Evolutionary conservation across 345 rosid species (phyloP).

Genomic region (Abelmoschus esculentus): DNA sequence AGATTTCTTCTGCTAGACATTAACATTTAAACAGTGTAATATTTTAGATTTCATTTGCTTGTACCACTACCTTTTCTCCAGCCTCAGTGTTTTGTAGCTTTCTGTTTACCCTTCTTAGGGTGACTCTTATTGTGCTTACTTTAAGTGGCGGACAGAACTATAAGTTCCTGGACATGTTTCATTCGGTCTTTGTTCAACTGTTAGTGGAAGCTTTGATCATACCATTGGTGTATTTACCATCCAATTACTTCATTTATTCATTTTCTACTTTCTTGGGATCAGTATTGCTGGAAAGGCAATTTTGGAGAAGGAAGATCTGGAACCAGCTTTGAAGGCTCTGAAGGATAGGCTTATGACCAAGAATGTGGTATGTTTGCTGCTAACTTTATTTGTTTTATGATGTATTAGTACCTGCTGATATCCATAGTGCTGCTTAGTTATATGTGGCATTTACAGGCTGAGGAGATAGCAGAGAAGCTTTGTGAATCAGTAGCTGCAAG

Average conservation of each 20-base stretch:
- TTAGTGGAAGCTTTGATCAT: not conserved
- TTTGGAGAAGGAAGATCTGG: conserved; percentile 86
- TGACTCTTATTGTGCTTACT: not conserved
- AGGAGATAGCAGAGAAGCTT: conserved; percentile 96
- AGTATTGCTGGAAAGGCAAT: conserved; percentile 98
- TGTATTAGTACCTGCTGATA: not conserved
- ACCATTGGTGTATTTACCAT: not conserved
- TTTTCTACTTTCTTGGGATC: conserved; percentile 19
- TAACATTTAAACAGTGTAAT: not conserved
- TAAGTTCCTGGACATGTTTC: conserved; percentile 1
- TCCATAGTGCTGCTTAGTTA: not conserved
- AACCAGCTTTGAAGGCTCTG: conserved; percentile 87
- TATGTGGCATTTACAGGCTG: conserved; percentile 52
- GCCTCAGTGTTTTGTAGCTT: not conserved
- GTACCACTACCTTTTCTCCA: not conserved
- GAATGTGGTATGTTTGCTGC: conserved; percentile 73
- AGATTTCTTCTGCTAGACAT: not conserved
- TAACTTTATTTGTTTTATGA: not conserved
- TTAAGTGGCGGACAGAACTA: not conserved
- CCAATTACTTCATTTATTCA: not conserved
- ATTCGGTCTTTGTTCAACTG: not conserved
- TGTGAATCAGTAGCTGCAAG: conserved; percentile 95
- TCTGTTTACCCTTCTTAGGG: too few species aligned
- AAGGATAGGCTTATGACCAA: conserved; percentile 99
- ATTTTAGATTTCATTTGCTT: not conserved